Evolutionary conservation across 305 asterid genomes (phyloP).

Genomic region (Withania somnifera): DNA sequence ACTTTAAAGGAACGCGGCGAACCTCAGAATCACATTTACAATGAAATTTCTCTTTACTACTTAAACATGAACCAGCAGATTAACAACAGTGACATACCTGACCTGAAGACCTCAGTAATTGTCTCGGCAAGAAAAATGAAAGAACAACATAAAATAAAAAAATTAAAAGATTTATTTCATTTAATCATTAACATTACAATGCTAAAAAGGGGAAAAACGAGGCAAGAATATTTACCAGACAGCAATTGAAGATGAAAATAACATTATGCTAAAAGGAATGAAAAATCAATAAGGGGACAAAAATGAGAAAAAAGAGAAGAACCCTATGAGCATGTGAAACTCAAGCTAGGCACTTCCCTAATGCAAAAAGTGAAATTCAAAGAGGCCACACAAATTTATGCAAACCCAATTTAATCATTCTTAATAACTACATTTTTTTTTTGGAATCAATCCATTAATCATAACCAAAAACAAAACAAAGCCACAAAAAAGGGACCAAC

Average conservation of each 20-base stretch:
- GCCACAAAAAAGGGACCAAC: neutral
- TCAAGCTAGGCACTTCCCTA: constrained; percentile 12
- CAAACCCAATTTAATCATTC: neutral
- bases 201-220: neutral
- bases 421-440: neutral
- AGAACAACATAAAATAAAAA: neutral
- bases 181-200: neutral
- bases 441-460: neutral
- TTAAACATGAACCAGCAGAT: neutral
- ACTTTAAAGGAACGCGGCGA: neutral
- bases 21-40: neutral
- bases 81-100: neutral
- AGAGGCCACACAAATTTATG: constrained; percentile 2
- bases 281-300: neutral
- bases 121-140: neutral
- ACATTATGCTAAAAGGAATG: neutral
- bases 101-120: constrained; percentile 1
- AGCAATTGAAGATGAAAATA: neutral
- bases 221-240: neutral
- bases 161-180: neutral
- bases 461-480: neutral
- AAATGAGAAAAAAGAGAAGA: neutral
- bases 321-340: constrained; percentile 13
- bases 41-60: neutral
- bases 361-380: neutral